Base-by-base conservation (phyloP, 23 red algal species). In the Cyanidioschyzon merolae region DNA sequence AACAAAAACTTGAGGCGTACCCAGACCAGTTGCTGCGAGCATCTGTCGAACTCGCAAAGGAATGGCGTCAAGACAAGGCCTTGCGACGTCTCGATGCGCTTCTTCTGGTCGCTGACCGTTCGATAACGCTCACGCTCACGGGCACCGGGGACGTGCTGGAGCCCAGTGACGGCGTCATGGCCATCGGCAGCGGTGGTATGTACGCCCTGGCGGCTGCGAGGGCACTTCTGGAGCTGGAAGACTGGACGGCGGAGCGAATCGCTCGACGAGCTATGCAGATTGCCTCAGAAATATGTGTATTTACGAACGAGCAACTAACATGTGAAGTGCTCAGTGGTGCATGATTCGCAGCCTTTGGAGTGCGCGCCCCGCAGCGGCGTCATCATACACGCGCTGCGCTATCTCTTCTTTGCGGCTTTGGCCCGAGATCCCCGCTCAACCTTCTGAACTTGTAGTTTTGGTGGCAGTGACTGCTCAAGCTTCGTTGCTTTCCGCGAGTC, bases 11-110 rank as follows among this genome's bases (percentile, higher is more conserved):
- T 59, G 90, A 95, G 2, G 90, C 79, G 12, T 85, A 95, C 75
- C 90, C 90, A 36, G 68, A 86, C 40, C 90, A 95, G 74, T 74
- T 95, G 68, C 79, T 95, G 82, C 76, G 90, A 21, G 90, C 90
- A 25, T 90, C 75, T 17, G 90, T 95, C 18, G 77, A 51, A 74
- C 59, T 95, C 1, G 90, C 90, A 38, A 89, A 90, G 58, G 90
- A 95, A 39, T 95, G 90, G 90, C 78, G 90, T 25, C 74, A 80
- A 51, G 90, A 95, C 80, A 95, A 89, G 68, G 88, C 84, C 40
- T 59, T 95, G 17, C 59, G 90, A 37, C 40, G 85, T 2, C 68
- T 95, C 2, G 90, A 95, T 40, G 85, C 90, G 57, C 45, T 88
- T 27, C 31, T 95, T 18, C 50, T 95, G 50, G 90, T 95, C 35